Conservation (phyloP, 306 rosid genomes). For the Prunus mume region DNA sequence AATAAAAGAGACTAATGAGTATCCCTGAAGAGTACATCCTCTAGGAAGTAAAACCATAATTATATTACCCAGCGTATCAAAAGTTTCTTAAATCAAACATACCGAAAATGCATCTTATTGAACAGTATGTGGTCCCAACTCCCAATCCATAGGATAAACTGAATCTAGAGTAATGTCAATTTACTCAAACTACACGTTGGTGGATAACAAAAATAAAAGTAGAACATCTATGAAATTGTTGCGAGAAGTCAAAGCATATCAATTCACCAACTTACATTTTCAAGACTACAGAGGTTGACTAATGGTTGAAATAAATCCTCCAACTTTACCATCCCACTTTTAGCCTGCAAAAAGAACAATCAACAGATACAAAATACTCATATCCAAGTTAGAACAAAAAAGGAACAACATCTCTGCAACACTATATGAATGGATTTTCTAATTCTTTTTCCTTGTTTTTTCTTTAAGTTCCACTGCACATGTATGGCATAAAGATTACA, state of each 20-base stretch:
- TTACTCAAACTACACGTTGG: neutral
- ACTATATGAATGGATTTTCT: neutral
- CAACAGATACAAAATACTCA: conserved; percentile 9
- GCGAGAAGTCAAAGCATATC: neutral
- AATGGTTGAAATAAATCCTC: conserved; percentile 69
- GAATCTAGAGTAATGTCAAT: neutral
- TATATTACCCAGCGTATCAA: no score
- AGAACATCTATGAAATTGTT: neutral
- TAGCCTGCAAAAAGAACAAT: conserved; percentile 47
- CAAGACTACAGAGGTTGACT: conserved; percentile 64
- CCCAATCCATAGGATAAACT: no score
- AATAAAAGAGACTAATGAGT: no score
- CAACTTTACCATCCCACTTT: conserved; percentile 52
- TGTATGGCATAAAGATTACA: neutral
- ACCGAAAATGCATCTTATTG: no score
- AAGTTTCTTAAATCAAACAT: no score
- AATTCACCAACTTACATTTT: conserved; percentile 61
- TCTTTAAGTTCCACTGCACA: neutral
- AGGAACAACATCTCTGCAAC: conserved; percentile 3
- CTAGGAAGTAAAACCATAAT: no score
- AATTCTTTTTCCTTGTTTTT: neutral
- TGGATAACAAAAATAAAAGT: neutral
- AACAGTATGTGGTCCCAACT: no score
- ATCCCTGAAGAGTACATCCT: no score
- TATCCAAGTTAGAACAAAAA: conserved; percentile 20